Conservation (phyloP, 176 grass and related monocot genomes). For the Alloteropsis semialata region DNA sequence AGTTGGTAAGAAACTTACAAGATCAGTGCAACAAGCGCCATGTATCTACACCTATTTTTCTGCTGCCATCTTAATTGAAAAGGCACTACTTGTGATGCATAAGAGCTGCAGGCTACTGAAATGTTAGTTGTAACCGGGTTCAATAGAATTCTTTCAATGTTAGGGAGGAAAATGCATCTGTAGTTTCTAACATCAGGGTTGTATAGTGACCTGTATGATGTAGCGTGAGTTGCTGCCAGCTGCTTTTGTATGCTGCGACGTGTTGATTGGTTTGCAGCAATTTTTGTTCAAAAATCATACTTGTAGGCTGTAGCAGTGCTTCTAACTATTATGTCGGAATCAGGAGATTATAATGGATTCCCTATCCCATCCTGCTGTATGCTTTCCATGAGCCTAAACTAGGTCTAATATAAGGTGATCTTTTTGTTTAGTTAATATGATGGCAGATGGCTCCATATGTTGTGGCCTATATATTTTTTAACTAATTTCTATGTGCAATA, state of each 20-base stretch:
- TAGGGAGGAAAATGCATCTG: too few relatives aligned
- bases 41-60: not conserved
- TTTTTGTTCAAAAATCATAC: not conserved
- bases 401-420: not conserved
- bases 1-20: not conserved
- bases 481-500: constrained; percentile 7
- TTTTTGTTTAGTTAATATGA: not conserved
- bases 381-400: not conserved
- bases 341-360: not conserved
- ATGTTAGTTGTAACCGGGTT: too few relatives aligned
- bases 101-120: too few relatives aligned
- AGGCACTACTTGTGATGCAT: not conserved
- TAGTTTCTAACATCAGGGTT: too few relatives aligned
- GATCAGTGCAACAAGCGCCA: not conserved
- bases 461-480: not conserved
- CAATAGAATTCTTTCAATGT: too few relatives aligned
- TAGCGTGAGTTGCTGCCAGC: too few relatives aligned
- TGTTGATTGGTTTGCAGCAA: not conserved
- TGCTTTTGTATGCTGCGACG: not conserved
- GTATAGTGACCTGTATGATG: too few relatives aligned
- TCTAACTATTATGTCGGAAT: not conserved
- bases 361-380: not conserved
- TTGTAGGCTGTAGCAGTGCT: not conserved
- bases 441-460: not conserved
- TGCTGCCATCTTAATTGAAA: not conserved